Percentiles rank a stretch among this genome's conserved stretches.
phyloP scores from a whole-genome alignment of 176 grass and related monocot species.

The Musa itinerans region DNA sequence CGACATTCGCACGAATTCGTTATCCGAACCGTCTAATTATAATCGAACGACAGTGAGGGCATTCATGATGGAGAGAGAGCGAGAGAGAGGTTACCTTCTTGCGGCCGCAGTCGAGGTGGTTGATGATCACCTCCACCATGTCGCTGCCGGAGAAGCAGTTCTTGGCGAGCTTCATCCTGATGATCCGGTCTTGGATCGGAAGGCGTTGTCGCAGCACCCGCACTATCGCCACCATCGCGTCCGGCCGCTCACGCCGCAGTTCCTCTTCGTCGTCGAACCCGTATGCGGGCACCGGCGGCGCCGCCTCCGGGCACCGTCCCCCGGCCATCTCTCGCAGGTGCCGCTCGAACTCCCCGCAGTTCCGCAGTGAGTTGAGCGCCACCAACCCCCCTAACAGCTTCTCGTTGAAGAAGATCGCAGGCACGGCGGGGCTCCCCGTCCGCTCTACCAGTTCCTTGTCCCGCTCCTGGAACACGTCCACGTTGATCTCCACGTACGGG shows the following conservation, averaged over 20 bases:
- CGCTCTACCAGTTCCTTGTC: slow-evolving; percentile 48
- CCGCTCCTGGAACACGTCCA: slow-evolving; percentile 89
- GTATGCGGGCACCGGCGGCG: slow-evolving; percentile 56
- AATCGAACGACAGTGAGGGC: background rate
- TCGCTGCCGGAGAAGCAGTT: slow-evolving; percentile 92
- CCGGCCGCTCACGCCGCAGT: slow-evolving; percentile 23
- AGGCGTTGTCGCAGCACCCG: slow-evolving; percentile 54
- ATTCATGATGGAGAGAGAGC: background rate
- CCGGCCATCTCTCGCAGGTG: slow-evolving; percentile 48
- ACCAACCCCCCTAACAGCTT: slow-evolving; percentile 78
- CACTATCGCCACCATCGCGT: slow-evolving; percentile 44
- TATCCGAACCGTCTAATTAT: background rate
- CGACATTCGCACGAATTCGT: background rate
- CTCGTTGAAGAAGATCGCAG: slow-evolving; percentile 94
- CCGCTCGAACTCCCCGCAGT: slow-evolving; percentile 76
- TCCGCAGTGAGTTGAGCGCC: slow-evolving; percentile 81
- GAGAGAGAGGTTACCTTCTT: slow-evolving; percentile 39
- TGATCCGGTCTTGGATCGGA: slow-evolving; percentile 88
- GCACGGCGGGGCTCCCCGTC: slow-evolving; percentile 48
- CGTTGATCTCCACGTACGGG: slow-evolving; percentile 87
- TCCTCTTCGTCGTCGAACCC: slow-evolving; percentile 58
- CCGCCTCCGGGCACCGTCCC: slow-evolving; percentile 51
- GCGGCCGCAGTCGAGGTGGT: slow-evolving; percentile 66
- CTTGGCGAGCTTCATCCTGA: slow-evolving; percentile 78
- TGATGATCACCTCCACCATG: slow-evolving; percentile 70